Conservation (phyloP, 441 rosid species). For the Erodium moschatum region DNA sequence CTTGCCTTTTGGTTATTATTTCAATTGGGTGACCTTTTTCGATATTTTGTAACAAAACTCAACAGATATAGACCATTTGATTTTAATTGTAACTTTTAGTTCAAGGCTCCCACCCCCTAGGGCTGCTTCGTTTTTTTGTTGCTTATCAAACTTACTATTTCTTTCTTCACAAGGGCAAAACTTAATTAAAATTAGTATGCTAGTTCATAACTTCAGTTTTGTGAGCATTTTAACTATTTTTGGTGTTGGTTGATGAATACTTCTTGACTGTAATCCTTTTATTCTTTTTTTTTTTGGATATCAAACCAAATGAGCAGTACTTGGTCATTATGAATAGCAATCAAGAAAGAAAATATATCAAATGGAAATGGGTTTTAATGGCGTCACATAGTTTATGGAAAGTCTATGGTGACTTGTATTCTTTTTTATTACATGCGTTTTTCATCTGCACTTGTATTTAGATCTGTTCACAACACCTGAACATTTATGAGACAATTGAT, state of each 20-base stretch:
- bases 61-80: background rate
- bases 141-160: background rate
- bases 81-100: background rate
- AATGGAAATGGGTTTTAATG: background rate
- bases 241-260: background rate
- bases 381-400: background rate
- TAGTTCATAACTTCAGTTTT: background rate
- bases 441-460: background rate
- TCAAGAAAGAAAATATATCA: background rate
- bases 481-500: conserved; percentile 7
- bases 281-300: background rate
- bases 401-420: background rate
- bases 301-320: conserved; percentile 5
- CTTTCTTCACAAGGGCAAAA: background rate
- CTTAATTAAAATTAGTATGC: background rate
- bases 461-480: background rate
- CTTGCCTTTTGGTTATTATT: conserved; percentile 1
- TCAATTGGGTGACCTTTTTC: background rate
- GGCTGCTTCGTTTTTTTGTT: background rate
- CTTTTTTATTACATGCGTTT: background rate
- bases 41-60: background rate
- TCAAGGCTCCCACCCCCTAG: background rate
- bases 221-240: background rate
- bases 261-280: background rate
- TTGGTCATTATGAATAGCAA: background rate